Base-by-base conservation (phyloP, 1,139 yeast species). In the Suhomyces bokatorum region DNA sequence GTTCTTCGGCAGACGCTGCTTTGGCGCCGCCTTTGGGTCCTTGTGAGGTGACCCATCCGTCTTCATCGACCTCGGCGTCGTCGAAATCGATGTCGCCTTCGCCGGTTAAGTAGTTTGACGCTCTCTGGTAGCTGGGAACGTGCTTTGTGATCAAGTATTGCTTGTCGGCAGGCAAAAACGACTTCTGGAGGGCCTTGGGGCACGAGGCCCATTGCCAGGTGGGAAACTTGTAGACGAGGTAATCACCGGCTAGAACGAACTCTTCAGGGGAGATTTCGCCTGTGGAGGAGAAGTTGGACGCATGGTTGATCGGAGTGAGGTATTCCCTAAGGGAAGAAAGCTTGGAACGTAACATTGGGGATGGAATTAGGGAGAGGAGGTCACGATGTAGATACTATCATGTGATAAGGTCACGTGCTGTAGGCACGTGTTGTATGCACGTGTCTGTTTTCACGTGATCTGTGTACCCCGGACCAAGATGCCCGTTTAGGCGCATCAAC, bases 221-320 rank as follows among this genome's bases (percentile, higher is more conserved):
- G 2, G 99, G 98, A 64, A 95, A 93, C 72, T 87, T 87, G 65
- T 81, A 83, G 31, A 85, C 93, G 49, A 93, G 69, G 62, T 87
- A 90, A 59, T 91, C 97, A n/a, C 98, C 97, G 6, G 97, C 97
- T 44, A 71, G 74, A 9, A 89, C 90, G 66, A 90, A 91, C 63
- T 91, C 97, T 48, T 87, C 96, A 3, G 98, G 98, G 1, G 96
- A 86, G 44, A 93, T 84, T 63, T 91, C 95, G 3, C 99, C 99
- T 0, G 97, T 87, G 40, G 77, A 69, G 44, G 81, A 74, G 67
- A 90, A 93, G 35, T 93, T 88, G 24, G 97, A 89, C 16, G 73
- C 78, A 63, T 90, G 89, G 39, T 83, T 79, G 9, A 91, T 85
- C 1, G 99, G 99, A 4, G 99, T 91, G 48, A 93, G 72, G 61